phyloP scores from a whole-genome alignment of 441 rosid species.

The Erodium texanum region DNA sequence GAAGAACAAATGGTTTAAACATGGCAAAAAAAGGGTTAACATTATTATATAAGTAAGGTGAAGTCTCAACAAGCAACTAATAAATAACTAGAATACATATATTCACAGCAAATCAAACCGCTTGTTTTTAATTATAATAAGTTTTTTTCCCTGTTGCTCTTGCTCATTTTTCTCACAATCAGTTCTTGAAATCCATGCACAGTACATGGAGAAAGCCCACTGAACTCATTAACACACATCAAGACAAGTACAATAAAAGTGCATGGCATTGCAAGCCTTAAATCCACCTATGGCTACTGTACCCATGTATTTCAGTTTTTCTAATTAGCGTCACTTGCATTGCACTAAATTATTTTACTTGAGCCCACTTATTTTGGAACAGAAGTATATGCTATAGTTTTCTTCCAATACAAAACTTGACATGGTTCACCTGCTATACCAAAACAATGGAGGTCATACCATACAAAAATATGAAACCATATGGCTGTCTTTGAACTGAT shows the following conservation, averaged over 20 bases:
- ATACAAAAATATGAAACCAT: neutral
- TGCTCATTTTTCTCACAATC: neutral
- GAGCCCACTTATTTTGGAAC: neutral
- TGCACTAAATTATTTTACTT: neutral
- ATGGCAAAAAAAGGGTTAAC: too few relatives aligned
- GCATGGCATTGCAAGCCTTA: neutral
- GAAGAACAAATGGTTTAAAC: neutral
- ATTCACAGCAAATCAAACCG: neutral
- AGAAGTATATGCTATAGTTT: neutral
- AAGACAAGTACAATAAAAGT: neutral
- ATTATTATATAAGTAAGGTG: neutral
- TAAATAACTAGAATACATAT: neutral
- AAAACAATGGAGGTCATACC: neutral
- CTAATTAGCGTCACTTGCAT: neutral
- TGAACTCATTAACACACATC: neutral
- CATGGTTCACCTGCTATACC: neutral
- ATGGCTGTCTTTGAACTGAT: neutral
- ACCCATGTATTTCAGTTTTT: neutral
- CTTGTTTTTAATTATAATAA: neutral
- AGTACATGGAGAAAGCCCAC: neutral
- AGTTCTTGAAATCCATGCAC: conserved; percentile 2
- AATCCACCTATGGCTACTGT: neutral
- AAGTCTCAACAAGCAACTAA: neutral
- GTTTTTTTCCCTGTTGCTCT: neutral
- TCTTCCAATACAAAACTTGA: neutral